Conservation (phyloP, 768 basidiomycete genomes). For the Pleurotus tuoliensis region DNA sequence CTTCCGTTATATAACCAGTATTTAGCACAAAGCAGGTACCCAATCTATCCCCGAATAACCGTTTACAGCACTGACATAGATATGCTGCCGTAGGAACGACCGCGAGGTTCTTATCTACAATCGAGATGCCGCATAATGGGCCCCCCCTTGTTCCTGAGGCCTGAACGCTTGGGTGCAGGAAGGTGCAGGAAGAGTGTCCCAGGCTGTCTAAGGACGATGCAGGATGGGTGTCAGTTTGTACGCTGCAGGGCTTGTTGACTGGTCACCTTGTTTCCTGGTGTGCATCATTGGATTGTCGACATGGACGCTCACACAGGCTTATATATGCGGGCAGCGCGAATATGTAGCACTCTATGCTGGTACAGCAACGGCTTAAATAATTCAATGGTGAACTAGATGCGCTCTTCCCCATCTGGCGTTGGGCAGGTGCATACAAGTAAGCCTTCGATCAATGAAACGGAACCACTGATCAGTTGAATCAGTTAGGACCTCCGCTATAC, state of each 20-base stretch:
- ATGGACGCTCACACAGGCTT: neutral
- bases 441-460: neutral
- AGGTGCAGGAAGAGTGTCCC: neutral
- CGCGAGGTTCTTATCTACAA: neutral
- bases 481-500: neutral
- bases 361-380: no score
- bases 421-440: neutral
- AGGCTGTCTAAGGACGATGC: neutral
- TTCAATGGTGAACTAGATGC: no score
- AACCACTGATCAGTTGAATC: neutral
- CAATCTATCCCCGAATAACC: neutral
- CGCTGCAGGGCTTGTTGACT: neutral
- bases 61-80: neutral
- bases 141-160: neutral
- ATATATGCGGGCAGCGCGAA: no score
- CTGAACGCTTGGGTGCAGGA: no score
- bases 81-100: neutral
- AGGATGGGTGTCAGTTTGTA: neutral
- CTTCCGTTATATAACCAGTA: no score
- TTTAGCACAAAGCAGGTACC: no score
- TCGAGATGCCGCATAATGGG: neutral
- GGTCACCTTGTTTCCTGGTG: neutral
- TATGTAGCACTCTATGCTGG: no score
- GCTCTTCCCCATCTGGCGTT: no score
- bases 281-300: neutral